A percentile compares a stretch with the other conserved stretches of the same genome.
These are phyloP conservation scores for Akanthomyces lecanii DNA, from an alignment of 2,329 filamentous ascomycete species.

Conservation along the genomic window DNA sequence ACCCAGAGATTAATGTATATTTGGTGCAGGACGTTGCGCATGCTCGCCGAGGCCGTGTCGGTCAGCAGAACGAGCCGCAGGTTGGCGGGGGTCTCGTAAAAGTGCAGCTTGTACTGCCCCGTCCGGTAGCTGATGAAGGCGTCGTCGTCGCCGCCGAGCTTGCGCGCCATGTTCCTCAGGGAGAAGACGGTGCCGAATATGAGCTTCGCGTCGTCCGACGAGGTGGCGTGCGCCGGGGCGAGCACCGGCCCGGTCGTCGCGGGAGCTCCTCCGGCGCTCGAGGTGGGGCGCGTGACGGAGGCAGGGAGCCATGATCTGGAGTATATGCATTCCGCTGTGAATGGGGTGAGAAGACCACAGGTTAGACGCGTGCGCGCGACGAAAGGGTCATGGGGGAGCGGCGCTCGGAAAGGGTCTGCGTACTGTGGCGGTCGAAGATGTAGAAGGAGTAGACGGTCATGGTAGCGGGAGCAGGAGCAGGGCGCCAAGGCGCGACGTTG, in stretches of 20 bases:
- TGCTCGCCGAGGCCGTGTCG: slow-evolving; percentile 81
- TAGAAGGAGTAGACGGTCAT: slow-evolving; percentile 98
- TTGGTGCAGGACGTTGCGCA: slow-evolving; percentile 92
- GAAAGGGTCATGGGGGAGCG: background rate
- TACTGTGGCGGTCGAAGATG: slow-evolving; percentile 98
- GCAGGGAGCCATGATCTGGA: slow-evolving; percentile 73
- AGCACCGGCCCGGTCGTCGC: slow-evolving; percentile 15
- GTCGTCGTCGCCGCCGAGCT: slow-evolving; percentile 89
- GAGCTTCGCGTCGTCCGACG: slow-evolving; percentile 85
- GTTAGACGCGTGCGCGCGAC: background rate
- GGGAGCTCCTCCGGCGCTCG: slow-evolving; percentile 20
- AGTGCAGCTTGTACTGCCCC: slow-evolving; percentile 94
- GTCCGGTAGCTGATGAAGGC: slow-evolving; percentile 94
- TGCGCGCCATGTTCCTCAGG: slow-evolving; percentile 91
- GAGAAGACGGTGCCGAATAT: slow-evolving; percentile 97
- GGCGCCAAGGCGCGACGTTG: background rate
- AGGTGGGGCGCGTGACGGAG: slow-evolving; percentile 38
- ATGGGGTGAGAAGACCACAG: background rate
- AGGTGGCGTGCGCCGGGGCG: slow-evolving; percentile 27
- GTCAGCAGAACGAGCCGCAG: slow-evolving; percentile 97
- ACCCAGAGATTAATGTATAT: slow-evolving; percentile 98
- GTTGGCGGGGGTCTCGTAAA: slow-evolving; percentile 95
- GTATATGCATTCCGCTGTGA: slow-evolving; percentile 92
- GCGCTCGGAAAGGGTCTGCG: slow-evolving; percentile 25
- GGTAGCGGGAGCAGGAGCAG: slow-evolving; percentile 25